Evolutionary conservation across 306 rosid species (phyloP).

Genomic region (Lablab purpureus): DNA sequence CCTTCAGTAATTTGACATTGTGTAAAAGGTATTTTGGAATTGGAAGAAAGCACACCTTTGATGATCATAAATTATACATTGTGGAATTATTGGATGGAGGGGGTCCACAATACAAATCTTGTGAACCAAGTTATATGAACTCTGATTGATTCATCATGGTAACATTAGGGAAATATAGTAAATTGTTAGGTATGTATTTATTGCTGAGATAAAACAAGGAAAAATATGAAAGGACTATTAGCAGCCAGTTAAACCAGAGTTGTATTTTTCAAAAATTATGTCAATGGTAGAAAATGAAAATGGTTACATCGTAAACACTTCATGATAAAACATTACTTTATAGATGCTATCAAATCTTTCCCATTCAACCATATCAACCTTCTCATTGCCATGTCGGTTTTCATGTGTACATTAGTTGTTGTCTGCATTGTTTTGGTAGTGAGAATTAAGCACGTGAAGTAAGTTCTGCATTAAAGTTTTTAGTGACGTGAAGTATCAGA

Average conservation of each 20-base stretch:
- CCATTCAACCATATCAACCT: neutral
- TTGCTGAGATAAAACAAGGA: neutral
- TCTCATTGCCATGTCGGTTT: neutral
- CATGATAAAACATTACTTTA: too few relatives aligned
- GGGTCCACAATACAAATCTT: conserved; percentile 5
- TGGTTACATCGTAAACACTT: neutral
- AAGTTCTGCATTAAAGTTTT: too few relatives aligned
- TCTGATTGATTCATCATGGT: conserved; percentile 13
- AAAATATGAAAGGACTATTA: neutral
- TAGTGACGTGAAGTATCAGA: too few relatives aligned
- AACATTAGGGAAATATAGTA: neutral
- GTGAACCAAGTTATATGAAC: neutral
- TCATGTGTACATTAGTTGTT: too few relatives aligned
- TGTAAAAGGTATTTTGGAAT: conserved; percentile 43
- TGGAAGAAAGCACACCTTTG: conserved; percentile 41
- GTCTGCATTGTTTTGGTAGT: neutral
- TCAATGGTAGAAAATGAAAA: neutral
- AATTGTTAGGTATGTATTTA: conserved; percentile 28
- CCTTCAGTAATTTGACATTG: conserved; percentile 54
- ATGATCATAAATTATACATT: neutral
- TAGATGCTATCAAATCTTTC: neutral
- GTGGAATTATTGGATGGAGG: conserved; percentile 14
- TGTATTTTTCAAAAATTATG: neutral
- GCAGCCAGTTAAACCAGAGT: neutral
- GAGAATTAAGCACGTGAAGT: neutral